A percentile compares a stretch with the other conserved stretches of the same genome.
Evolutionary conservation across 768 basidiomycete genomes (phyloP).

Genomic region (Podaxis mareebaensis): DNA sequence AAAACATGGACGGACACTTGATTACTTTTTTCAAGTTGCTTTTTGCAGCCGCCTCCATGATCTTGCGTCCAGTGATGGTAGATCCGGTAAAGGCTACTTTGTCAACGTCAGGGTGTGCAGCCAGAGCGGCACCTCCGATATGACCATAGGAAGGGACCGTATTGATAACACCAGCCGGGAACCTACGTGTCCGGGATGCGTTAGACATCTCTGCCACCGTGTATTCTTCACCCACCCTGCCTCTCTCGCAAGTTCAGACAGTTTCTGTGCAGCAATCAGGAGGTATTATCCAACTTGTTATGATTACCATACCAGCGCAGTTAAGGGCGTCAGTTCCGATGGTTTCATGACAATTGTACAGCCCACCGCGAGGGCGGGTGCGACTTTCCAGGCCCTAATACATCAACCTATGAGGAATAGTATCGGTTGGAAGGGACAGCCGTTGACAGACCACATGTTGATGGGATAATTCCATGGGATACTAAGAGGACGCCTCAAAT

Average conservation of each 20-base stretch:
- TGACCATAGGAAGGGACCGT: slow-evolving; percentile 81
- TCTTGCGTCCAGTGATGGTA: slow-evolving; percentile 83
- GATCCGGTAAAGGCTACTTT: slow-evolving; percentile 97
- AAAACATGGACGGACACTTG: not conserved
- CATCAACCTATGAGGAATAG: not conserved
- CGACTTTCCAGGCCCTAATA: slow-evolving; percentile 85
- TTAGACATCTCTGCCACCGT: slow-evolving; percentile 14
- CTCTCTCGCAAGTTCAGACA: slow-evolving; percentile 78
- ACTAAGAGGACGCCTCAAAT: slow-evolving; percentile 33
- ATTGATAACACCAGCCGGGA: slow-evolving; percentile 91
- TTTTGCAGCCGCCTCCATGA: slow-evolving; percentile 90
- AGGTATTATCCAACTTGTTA: slow-evolving; percentile 13
- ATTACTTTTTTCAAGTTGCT: slow-evolving; percentile 90
- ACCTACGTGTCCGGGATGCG: slow-evolving; percentile 40
- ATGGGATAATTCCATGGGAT: slow-evolving; percentile 96
- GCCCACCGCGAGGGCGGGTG: slow-evolving; percentile 87
- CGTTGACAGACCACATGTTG: slow-evolving; percentile 65
- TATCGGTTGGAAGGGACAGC: not conserved
- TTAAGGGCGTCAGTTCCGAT: slow-evolving; percentile 83
- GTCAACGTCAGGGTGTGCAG: slow-evolving; percentile 83
- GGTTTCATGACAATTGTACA: slow-evolving; percentile 97
- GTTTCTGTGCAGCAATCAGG: slow-evolving; percentile 49
- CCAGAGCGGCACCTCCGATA: slow-evolving; percentile 83
- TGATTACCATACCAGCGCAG: slow-evolving; percentile 61
- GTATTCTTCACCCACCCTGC: slow-evolving; percentile 60